These are phyloP conservation scores for Epichloe elymi DNA, from an alignment of 2,329 filamentous ascomycete species.

Conservation along the genomic window DNA sequence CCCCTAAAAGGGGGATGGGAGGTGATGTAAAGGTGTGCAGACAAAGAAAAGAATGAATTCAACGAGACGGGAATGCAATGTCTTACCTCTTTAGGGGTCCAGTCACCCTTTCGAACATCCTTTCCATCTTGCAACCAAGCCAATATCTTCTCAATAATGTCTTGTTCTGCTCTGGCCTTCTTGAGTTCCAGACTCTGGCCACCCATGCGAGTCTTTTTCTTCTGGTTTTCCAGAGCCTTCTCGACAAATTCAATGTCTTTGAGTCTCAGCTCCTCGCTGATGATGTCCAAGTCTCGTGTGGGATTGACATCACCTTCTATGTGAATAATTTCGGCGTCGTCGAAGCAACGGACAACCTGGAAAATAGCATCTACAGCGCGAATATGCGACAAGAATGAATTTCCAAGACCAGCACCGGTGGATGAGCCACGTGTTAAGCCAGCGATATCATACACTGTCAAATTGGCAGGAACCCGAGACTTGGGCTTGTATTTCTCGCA, in stretches of 20 bases:
- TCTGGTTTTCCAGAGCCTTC: conserved; percentile 81
- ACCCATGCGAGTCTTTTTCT: conserved; percentile 90
- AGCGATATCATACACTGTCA: conserved; percentile 98
- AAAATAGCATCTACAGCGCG: conserved; percentile 97
- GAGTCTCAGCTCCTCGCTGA: conserved; percentile 87
- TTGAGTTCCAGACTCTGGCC: conserved; percentile 96
- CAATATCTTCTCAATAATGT: conserved; percentile 82
- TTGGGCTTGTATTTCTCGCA: conserved; percentile 96
- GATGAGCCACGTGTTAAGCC: conserved; percentile 92
- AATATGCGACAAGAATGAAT: conserved; percentile 96
- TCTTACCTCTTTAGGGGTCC: conserved; percentile 90
- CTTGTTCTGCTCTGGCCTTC: conserved; percentile 90
- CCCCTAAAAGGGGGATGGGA: neutral
- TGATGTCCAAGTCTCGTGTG: conserved; percentile 85
- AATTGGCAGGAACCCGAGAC: conserved; percentile 88
- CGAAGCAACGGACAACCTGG: conserved; percentile 92
- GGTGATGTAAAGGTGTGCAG: conserved; percentile 5
- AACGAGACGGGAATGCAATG: conserved; percentile 2
- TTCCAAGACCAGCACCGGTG: conserved; percentile 92
- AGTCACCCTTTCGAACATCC: conserved; percentile 82
- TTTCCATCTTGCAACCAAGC: conserved; percentile 76
- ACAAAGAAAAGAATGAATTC: conserved; percentile 9
- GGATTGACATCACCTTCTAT: conserved; percentile 98
- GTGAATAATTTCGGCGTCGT: conserved; percentile 98
- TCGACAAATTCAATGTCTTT: conserved; percentile 99